These are phyloP conservation scores for Podospora didyma DNA, from an alignment of 495 filamentous ascomycete genomes.

Conservation along the genomic window DNA sequence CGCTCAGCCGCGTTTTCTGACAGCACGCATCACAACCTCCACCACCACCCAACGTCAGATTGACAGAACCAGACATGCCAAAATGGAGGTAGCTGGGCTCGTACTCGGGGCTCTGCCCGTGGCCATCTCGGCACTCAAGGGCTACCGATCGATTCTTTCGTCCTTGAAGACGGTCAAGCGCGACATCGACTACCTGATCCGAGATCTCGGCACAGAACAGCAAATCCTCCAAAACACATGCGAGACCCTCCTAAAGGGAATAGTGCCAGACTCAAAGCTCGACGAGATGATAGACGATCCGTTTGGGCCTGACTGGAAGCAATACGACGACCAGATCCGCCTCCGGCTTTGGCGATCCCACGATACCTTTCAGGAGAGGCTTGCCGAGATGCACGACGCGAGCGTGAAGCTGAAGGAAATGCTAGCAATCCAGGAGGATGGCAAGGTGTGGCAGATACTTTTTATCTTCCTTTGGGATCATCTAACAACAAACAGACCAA, in stretches of 20 bases:
- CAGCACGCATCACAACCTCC: neutral
- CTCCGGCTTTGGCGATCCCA: constrained; percentile 2
- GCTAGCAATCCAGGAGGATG: constrained; percentile 2
- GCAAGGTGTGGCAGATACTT: neutral
- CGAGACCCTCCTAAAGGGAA: constrained; percentile 6
- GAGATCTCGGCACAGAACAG: constrained; percentile 8
- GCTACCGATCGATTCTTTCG: constrained; percentile 28
- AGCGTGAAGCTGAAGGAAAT: neutral
- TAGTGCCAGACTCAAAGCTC: neutral
- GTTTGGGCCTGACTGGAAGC: constrained; percentile 6
- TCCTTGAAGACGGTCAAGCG: constrained; percentile 20
- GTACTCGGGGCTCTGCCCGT: constrained; percentile 34
- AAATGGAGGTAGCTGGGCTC: constrained; percentile 28
- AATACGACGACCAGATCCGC: constrained; percentile 1
- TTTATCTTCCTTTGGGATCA: neutral
- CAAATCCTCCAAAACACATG: constrained; percentile 9
- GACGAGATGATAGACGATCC: constrained; percentile 6
- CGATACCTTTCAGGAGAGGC: constrained; percentile 3
- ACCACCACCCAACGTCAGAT: neutral
- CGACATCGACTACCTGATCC: constrained; percentile 2
- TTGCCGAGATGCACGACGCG: constrained; percentile 2
- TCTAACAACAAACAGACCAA: neutral
- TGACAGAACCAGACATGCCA: constrained; percentile 18
- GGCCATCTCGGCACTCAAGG: constrained; percentile 25
- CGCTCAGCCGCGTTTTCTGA: neutral